Evolutionary conservation across 2,329 filamentous ascomycete genomes (phyloP), one percentile per base, ranked within the genome.

Genomic region (Monosporascus sp.): DNA sequence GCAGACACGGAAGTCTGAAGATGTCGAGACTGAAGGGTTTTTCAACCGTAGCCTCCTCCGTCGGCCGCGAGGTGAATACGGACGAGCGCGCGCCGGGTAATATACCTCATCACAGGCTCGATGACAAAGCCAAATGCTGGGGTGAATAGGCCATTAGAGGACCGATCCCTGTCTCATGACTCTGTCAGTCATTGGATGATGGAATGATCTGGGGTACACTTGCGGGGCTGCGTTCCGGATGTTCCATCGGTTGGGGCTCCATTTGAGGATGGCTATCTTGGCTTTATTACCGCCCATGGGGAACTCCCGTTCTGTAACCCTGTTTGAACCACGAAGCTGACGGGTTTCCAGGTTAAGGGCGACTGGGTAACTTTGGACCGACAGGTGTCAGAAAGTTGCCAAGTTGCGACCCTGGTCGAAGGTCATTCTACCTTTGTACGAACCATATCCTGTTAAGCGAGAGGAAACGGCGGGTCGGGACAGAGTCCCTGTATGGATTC

Each of bases 391-490:
- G 31, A 35, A 31, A 35, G 11, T 14, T 35, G 31, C 31, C 31
- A 35, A 35, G 9, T 9, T 2, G 9, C 31, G 31, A 35, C 31
- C 31, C 31, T 35, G 4, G 9, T 35, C 11, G 31, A 35, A 14
- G 31, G 31, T 35, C 9, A 35, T 35, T 14, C 31, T 14, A 35
- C 11, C 11, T 35, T 5, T 5, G 31, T 14, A 35, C 31, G 11
- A 35, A 35, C 31, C 11, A 14, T 14, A 5, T 14, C 31, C 31
- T 14, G 31, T 35, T 35, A 35, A 35, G 31, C 31, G 51, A 35
- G 51, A 38, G 50, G 50, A 50, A 49, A 55, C 52, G 54, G 50
- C 55, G 50, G 49, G 45, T 55, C 46, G 49, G 50, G 45, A 22
- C 35, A 24, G 49, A 38, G 52, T 41, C 47, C 40, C 54, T 48